Evolutionary conservation across 352 stramenopile genomes (phyloP).

Genomic region (Phytophthora macrochlamydospora): DNA sequence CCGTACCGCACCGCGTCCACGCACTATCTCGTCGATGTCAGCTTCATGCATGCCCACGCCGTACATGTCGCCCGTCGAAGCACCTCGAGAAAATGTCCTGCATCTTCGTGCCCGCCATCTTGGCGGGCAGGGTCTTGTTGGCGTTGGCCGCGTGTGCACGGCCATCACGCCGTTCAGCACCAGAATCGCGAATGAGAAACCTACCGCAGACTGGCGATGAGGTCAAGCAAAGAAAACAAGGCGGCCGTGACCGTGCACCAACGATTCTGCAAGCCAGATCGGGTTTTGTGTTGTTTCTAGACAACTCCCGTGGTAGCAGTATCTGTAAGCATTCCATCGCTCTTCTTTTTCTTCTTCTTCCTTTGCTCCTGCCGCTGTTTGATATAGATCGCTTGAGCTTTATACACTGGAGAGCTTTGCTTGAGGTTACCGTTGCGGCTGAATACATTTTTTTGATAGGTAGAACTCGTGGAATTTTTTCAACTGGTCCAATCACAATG

Average conservation of each 20-base stretch:
- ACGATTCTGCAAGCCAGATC: no score
- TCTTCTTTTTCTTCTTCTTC: not conserved
- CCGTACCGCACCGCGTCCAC: constrained; percentile 60
- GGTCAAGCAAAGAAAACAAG: no score
- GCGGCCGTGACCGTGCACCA: no score
- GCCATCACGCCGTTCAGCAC: no score
- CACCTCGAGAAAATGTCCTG: no score
- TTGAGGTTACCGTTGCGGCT: not conserved
- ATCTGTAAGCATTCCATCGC: not conserved
- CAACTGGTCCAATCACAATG: not conserved
- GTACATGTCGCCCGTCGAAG: constrained; percentile 45
- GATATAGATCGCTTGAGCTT: not conserved
- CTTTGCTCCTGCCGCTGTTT: not conserved
- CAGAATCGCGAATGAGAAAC: no score
- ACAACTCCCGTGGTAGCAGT: not conserved
- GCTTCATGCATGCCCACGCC: constrained; percentile 96
- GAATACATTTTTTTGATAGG: not conserved
- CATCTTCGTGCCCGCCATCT: no score
- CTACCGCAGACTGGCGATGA: no score
- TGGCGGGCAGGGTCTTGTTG: no score
- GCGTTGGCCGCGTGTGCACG: no score
- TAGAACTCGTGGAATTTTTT: not conserved
- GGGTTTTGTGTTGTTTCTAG: not conserved
- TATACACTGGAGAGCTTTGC: not conserved
- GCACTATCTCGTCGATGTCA: constrained; percentile 74